A percentile compares a stretch with the other conserved stretches of the same genome.
phyloP scores from a whole-genome alignment of 345 rosid species.

The sweet orange (Citrus sinensis) region DNA sequence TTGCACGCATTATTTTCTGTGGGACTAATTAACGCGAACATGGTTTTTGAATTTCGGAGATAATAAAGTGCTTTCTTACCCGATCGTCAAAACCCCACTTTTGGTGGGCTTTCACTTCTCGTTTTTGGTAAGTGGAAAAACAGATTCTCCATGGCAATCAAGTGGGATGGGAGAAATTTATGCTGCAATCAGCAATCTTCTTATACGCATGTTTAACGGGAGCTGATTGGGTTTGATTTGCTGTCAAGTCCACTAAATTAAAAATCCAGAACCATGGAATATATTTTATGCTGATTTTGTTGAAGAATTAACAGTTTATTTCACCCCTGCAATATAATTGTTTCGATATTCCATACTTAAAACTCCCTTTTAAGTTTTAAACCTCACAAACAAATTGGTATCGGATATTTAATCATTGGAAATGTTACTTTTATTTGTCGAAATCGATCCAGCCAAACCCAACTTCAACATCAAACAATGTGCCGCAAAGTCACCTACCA shows the following conservation, averaged over 20 bases:
- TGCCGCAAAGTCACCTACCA: neutral
- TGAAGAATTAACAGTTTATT: neutral
- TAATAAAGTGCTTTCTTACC: slow-evolving; percentile 3
- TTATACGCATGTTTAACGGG: neutral
- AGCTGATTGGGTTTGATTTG: neutral
- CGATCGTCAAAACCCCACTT: neutral
- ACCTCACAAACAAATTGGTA: no score
- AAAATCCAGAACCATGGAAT: neutral
- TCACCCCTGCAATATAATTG: neutral
- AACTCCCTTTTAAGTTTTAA: neutral
- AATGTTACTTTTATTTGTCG: neutral
- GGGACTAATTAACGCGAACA: neutral
- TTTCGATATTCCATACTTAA: neutral
- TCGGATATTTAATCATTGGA: neutral
- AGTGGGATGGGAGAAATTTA: neutral
- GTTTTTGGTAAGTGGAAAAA: neutral
- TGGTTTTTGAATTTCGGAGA: slow-evolving; percentile 1
- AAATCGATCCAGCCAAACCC: slow-evolving; percentile 3
- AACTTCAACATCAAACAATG: neutral
- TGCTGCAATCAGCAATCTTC: neutral
- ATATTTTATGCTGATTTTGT: no score
- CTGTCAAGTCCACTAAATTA: neutral
- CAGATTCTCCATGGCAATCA: neutral
- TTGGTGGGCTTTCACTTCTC: neutral
- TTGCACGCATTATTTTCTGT: neutral